Base-by-base conservation (phyloP, 2,329 filamentous ascomycete species). In the Curvularia sp. region DNA sequence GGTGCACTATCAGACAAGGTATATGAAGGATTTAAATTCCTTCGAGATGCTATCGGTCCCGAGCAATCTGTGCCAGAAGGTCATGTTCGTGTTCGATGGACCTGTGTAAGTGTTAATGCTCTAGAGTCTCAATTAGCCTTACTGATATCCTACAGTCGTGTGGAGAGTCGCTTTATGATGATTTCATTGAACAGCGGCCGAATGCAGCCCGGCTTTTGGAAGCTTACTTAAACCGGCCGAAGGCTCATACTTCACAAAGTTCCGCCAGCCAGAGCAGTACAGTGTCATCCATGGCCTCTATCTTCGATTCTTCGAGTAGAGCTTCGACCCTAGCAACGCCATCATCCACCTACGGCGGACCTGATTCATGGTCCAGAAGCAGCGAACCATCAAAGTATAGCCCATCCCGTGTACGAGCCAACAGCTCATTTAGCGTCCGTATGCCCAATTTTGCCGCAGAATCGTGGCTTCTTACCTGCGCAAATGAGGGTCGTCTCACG, bases 191-290 rank as follows among this genome's bases (percentile, higher is more conserved):
- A 61, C 58, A 63, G 15, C 68, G 74, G 27, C 66, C 70, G 5
- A 77, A 77, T 18, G 77, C 77, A 42, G 77, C 77, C 9, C 67
- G 73, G 10, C 69, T 75, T n/a, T 64, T 79, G 0, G 76, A 78
- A 68, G 70, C 70, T 1, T 76, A 71, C 42, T 71, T 79, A 15
- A 78, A 78, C 53, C 63, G 74, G 2, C 73, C 74, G 3, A 61
- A 66, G 12, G 58, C 67, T 6, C 70, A 72, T 28, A 63, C 71
- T 13, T 66, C 71, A 5, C 56, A 47, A 18, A 70, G 65, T 13
- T 59, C 70, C 25, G 60, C 56, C 12, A 65, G 66, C 39, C 63
- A 65, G 28, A 68, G 64, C 9, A 71, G 68, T 49, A 70, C 69
- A 1, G 61, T 61, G 3, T 71, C 70, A 9, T 69, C 72, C 2